These are phyloP conservation scores for Penicillium sp. DNA, from an alignment of 2,329 filamentous ascomycete genomes.

Conservation along the genomic window DNA sequence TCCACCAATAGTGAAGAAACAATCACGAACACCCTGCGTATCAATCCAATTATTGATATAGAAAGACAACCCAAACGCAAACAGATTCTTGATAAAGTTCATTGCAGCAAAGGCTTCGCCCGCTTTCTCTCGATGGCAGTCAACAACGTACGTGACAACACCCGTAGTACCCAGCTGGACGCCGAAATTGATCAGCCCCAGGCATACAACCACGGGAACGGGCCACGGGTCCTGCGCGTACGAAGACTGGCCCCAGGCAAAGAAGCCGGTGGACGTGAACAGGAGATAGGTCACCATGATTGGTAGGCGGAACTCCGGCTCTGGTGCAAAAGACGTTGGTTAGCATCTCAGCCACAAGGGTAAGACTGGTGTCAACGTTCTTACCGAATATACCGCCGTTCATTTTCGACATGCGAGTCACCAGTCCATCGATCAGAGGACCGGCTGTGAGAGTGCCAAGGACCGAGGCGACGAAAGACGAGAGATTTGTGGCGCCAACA, in stretches of 20 bases:
- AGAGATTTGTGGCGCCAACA: constrained; percentile 38
- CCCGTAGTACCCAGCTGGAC: constrained; percentile 43
- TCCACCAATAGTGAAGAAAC: constrained; percentile 43
- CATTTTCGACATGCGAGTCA: constrained; percentile 35
- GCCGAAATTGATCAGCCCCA: constrained; percentile 40
- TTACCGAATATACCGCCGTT: constrained; percentile 41
- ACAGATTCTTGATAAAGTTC: constrained; percentile 46
- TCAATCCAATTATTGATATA: constrained; percentile 46
- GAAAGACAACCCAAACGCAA: constrained; percentile 44
- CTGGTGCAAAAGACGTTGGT: constrained; percentile 10
- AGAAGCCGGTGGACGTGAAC: constrained; percentile 43
- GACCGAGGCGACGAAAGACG: constrained; percentile 38
- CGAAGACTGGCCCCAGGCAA: constrained; percentile 38
- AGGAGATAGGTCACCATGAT: constrained; percentile 39
- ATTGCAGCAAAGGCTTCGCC: constrained; percentile 44
- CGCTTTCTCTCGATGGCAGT: constrained; percentile 43
- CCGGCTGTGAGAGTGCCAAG: constrained; percentile 38
- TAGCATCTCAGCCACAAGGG: background rate
- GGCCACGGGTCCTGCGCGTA: constrained; percentile 33
- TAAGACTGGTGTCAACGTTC: background rate
- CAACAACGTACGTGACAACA: constrained; percentile 42
- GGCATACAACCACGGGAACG: constrained; percentile 40
- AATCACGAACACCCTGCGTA: constrained; percentile 39
- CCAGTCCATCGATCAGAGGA: constrained; percentile 39
- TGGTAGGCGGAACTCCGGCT: constrained; percentile 45